Base-by-base conservation (phyloP, 345 rosid species). In the Eucalyptus marginata region DNA sequence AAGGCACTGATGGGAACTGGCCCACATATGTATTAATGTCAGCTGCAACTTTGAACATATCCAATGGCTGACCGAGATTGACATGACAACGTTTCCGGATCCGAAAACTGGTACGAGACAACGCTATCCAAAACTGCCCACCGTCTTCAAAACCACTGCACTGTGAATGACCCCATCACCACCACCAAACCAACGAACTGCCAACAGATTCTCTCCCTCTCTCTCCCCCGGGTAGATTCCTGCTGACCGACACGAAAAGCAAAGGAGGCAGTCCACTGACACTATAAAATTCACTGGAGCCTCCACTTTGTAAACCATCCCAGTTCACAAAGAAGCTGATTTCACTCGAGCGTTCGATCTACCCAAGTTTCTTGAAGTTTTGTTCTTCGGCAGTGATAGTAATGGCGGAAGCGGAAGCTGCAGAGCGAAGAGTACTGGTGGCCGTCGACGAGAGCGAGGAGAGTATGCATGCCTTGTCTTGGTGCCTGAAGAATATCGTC, bases 361-460 rank as follows among this genome's bases (percentile, higher is more conserved):
- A 76, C 24, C 83, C 47, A 10, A 20, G 83, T 76, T 36, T 18
- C 83, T 76, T 36, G 27, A 76, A 20, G 7, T 40, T 36, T 36
- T 76, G 64, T 24, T 76, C 36, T 20, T 47, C 49, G 49, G 71
- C n/a, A 86, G 90, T 66, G 86, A 89, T 36, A 56, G 49, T 36
- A 80, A 86, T 81, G 88, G 90, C 89, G 16, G 90, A 89, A 29
- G 89, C 27, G 43, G 92, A 59, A 44, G 91, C 15, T 8, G 89
- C 89, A 68, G 91, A 90, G 86, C 89, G 94, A 87, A 94, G 90
- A 91, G 89, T 95, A 33, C 86, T 94, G 81, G 95, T 94, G 89
- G 96, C 95, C 8, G 94, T 96, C 49, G 96, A 95, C 80, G 94
- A 95, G 89, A 88, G 96, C 49, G 95, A 91, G 62, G 96, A 96